These are phyloP conservation scores for Cynara cardunculus DNA, from an alignment of 129 eudicot genomes.

Conservation along the genomic window DNA sequence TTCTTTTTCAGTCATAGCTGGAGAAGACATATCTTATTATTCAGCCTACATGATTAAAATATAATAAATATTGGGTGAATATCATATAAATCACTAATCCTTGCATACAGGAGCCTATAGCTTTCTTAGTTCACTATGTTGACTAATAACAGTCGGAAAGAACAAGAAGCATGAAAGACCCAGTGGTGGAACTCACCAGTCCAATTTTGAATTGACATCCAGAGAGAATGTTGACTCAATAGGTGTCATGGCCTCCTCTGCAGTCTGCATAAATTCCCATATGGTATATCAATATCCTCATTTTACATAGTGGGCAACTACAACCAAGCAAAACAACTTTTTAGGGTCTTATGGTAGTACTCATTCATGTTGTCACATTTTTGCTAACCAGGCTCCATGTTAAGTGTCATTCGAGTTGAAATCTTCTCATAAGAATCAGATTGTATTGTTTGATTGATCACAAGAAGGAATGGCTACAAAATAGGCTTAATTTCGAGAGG, in stretches of 20 bases:
- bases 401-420: neutral
- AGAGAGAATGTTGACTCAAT: conserved; percentile 95
- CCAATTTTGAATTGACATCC: conserved; percentile 83
- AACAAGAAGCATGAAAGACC: neutral
- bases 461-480: neutral
- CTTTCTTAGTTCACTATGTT: neutral
- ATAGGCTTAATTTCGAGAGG: neutral
- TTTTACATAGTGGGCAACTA: neutral
- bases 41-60: neutral
- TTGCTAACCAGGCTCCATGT: neutral
- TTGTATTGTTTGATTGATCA: neutral
- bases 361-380: neutral
- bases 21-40: neutral
- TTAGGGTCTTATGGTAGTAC: neutral
- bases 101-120: neutral
- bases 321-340: conserved; percentile 2
- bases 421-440: neutral
- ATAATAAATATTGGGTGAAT: neutral
- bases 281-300: conserved; percentile 1
- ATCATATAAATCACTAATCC: neutral
- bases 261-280: conserved; percentile 57
- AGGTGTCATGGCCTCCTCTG: conserved; percentile 99
- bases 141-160: neutral
- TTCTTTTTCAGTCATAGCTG: neutral
- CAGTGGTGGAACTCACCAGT: conserved; percentile 53